Conservation (phyloP, 345 rosid genomes). For the Diplotaxis tenuifolia region DNA sequence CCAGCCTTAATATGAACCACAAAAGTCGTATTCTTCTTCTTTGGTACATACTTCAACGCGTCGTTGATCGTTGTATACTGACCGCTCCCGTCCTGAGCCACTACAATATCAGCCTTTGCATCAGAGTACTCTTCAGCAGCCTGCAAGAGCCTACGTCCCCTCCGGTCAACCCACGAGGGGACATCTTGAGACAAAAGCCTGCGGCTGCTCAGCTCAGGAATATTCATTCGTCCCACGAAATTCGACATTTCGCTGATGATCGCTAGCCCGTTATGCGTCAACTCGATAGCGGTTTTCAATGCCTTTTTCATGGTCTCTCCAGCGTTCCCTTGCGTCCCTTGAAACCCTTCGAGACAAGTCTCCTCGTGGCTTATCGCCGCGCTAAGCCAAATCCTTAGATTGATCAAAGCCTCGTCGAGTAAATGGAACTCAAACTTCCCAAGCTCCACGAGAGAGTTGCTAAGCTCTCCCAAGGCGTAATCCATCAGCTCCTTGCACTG, state of each 20-base stretch:
- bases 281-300: slow-evolving; percentile 49
- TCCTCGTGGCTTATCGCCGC: slow-evolving; percentile 74
- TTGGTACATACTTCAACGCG: slow-evolving; percentile 47
- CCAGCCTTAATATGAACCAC: slow-evolving; percentile 76
- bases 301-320: slow-evolving; percentile 60
- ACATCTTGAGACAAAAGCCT: slow-evolving; percentile 26
- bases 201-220: slow-evolving; percentile 18
- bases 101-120: slow-evolving; percentile 48
- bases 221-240: slow-evolving; percentile 30
- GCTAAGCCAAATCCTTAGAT: slow-evolving; percentile 74
- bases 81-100: slow-evolving; percentile 92
- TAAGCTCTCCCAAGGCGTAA: slow-evolving; percentile 52
- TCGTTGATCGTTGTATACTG: slow-evolving; percentile 52
- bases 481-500: slow-evolving; percentile 70
- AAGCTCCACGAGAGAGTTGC: slow-evolving; percentile 44
- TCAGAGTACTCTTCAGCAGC: not conserved
- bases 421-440: slow-evolving; percentile 39
- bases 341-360: slow-evolving; percentile 80
- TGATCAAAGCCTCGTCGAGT: slow-evolving; percentile 41
- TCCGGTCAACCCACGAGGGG: slow-evolving; percentile 44
- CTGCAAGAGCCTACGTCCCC: slow-evolving; percentile 39
- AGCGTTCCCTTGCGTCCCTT: slow-evolving; percentile 43
- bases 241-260: slow-evolving; percentile 51
- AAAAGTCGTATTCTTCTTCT: slow-evolving; percentile 38
- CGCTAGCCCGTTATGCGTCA: slow-evolving; percentile 70